Base-by-base conservation (phyloP, 1,284 basidiomycete genomes). In the Trichosporon sp. region DNA sequence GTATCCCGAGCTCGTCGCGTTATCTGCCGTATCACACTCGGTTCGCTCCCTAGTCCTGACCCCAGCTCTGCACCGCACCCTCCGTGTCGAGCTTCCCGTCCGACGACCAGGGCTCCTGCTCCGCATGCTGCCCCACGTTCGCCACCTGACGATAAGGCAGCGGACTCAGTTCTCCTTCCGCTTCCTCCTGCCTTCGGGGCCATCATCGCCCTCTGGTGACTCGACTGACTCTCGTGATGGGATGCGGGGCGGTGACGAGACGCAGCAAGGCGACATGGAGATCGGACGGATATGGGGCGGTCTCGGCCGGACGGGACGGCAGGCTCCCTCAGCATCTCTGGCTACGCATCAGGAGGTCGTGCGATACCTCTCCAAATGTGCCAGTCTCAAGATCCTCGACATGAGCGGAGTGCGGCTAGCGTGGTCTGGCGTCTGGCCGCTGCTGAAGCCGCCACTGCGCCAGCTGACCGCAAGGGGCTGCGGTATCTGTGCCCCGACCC, bases 41-140 rank as follows among this genome's bases (percentile, higher is more conserved):
- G 67, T 78, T 10, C 14, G 73, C 0, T 4, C 40, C 0, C 72
- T 82, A 0, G 72, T 71, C 0, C 67, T 79, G 4, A 65, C 77
- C 0, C 75, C 76, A 4, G 35, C 66, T 7, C 69, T 82, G 11
- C 75, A 81, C 71, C 69, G 73, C 4, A 31, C 68, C 1, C 54
- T 80, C 10, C 74, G 72, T 11, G 66, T 80, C 46, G 56, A 74
- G 0, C 70, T 79, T 1, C 79, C 77, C 1, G 71, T 66, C 14
- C 68, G 75, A 26, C 75, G 75, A 2, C 26, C 26, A 4, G 31
- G 71, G 1, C 59, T 79, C 21, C 65, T 59, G 7, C 1, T 66
- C 0, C 66, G 68, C 16, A 64, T 80, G 48, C 71, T 81, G 8
- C 76, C 75, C 2, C 63, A 68, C 19, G 72, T 77, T 1, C 74